Base-by-base conservation (phyloP, 2,329 filamentous ascomycete species). In the Diaporthe caulivora region DNA sequence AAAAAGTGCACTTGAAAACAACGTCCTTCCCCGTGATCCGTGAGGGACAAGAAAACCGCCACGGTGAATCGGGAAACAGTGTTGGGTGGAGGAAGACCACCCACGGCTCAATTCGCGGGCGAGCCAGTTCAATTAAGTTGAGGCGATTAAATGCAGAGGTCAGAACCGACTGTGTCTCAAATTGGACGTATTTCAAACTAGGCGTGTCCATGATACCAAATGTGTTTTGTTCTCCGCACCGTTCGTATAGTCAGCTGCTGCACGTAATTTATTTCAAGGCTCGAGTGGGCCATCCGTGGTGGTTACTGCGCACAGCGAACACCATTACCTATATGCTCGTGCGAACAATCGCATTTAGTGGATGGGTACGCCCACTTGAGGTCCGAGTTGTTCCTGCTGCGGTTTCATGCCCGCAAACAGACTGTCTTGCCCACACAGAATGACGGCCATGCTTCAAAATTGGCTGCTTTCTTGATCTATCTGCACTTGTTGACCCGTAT, bases 1-100 rank as follows among this genome's bases (percentile, higher is more conserved):
- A 67, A 29, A 40, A 71, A 62, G 75, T 76, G 75, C 75, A 72
- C 34, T 71, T 71, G 67, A 65, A 55, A 69, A 44, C 64, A 72
- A 64, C 24, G 44, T 24, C 26, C 34, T 44, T 42, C 49, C 57
- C 57, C 55, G 24, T 34, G 31, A 34, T 73, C 72, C 76, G 75
- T 77, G 75, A 75, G 44, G 47, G 58, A 18, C 5, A 26, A 24
- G 11, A 8, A 53, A 73, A 70, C 72, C 77, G 49, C 31, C 29
- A 24, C 53, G 72, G 58, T 54, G 68, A 40, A 62, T 31, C 40
- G 34, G 55, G 55, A 24, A 44, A 44, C 44, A 31, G 31, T 24
- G 55, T 54, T n/a, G 37, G 18, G 40, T 11, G 58, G 69, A 53
- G 24, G 21, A 40, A 60, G 42, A 60, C 44, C 37, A 62, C 49